Conservation (phyloP, 371 early-diverging fungal genomes). For the Rhizopus stolonifer region DNA sequence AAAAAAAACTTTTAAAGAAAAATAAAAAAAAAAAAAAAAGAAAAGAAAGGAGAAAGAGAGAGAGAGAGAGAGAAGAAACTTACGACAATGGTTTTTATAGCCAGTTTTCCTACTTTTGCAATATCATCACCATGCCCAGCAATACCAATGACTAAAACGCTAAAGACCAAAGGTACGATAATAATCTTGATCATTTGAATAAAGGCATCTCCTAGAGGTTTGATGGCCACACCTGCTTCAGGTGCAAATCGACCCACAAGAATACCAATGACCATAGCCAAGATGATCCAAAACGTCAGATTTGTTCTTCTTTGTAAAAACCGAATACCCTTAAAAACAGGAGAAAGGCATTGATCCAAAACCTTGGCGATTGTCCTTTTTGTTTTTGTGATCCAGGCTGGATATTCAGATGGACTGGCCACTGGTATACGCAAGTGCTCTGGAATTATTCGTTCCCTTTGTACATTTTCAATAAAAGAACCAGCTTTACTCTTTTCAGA, state of each 20-base stretch:
- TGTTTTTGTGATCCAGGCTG: not conserved
- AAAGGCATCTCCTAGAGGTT: slow-evolving; percentile 57
- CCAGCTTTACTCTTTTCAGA: slow-evolving; percentile 3
- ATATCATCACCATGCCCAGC: slow-evolving; percentile 75
- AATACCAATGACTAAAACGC: slow-evolving; percentile 62
- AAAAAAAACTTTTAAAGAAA: too few relatives aligned
- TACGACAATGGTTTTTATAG: slow-evolving; percentile 64
- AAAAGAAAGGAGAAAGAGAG: not conserved
- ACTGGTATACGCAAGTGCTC: slow-evolving; percentile 20
- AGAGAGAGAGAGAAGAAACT: slow-evolving; percentile 6
- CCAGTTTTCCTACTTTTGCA: slow-evolving; percentile 59
- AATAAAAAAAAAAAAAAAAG: too few relatives aligned
- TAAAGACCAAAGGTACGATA: slow-evolving; percentile 72
- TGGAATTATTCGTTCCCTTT: slow-evolving; percentile 7
- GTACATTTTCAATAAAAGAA: slow-evolving; percentile 16
- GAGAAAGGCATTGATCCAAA: not conserved
- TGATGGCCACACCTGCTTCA: slow-evolving; percentile 39
- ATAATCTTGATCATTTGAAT: slow-evolving; percentile 72
- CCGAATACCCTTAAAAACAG: not conserved
- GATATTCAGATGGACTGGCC: not conserved
- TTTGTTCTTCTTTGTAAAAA: slow-evolving; percentile 36
- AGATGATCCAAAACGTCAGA: slow-evolving; percentile 63
- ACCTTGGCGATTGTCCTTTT: not conserved
- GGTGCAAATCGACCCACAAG: slow-evolving; percentile 61
- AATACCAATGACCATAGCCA: slow-evolving; percentile 62